Percentiles rank a stretch among this genome's conserved stretches.
Evolutionary conservation across 345 rosid species (phyloP).

Genomic region (Litchi chinensis): DNA sequence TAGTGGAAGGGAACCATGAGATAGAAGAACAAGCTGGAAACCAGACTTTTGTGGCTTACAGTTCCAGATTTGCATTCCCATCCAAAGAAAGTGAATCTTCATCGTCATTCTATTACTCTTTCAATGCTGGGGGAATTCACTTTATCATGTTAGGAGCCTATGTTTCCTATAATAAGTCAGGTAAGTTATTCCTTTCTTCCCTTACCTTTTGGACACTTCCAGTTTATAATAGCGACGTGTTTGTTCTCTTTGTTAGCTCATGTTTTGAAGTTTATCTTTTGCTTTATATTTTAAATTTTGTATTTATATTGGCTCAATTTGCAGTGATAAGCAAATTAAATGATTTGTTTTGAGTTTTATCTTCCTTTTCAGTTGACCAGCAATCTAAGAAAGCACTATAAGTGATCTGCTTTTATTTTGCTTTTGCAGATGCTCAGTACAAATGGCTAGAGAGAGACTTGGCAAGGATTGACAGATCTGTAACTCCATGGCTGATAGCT

Average conservation of each 20-base stretch:
- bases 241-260: neutral
- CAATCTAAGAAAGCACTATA: neutral
- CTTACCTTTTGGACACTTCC: neutral
- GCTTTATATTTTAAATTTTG: neutral
- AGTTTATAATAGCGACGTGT: neutral
- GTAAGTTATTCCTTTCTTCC: constrained; percentile 26
- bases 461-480: constrained; percentile 56
- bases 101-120: constrained; percentile 58
- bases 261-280: neutral
- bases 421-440: constrained; percentile 66
- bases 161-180: constrained; percentile 58
- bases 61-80: constrained; percentile 47
- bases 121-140: constrained; percentile 92
- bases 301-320: neutral
- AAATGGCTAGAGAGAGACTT: constrained; percentile 81
- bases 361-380: constrained; percentile 3
- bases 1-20: constrained; percentile 50
- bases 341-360: neutral
- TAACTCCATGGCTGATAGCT: constrained; percentile 91
- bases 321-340: neutral
- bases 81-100: constrained; percentile 40
- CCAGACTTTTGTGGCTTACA: constrained; percentile 39
- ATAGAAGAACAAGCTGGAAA: constrained; percentile 37
- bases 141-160: constrained; percentile 89
- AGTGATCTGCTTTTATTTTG: neutral